phyloP scores from a whole-genome alignment of 2,329 filamentous ascomycete genomes.

The Aspergillus brunneoviolaceus region DNA sequence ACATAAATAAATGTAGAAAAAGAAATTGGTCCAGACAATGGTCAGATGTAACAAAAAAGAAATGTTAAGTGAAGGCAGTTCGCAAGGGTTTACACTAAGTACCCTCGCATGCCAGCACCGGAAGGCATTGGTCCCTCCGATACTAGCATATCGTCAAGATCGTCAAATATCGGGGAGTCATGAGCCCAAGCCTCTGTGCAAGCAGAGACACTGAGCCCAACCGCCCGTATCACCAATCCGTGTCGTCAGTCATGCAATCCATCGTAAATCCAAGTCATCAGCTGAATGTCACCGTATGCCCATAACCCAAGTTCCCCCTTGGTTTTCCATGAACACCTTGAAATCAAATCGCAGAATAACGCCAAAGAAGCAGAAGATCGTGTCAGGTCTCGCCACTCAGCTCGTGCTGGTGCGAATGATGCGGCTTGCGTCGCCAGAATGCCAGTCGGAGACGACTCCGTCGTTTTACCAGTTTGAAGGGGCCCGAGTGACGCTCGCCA shows the following conservation, averaged over 20 bases:
- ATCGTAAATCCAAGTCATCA: slow-evolving; percentile 28
- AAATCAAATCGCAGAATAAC: slow-evolving; percentile 14
- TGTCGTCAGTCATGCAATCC: slow-evolving; percentile 34
- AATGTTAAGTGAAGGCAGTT: slow-evolving; percentile 7
- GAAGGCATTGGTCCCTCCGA: background rate
- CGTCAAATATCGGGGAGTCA: slow-evolving; percentile 2
- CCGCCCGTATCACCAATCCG: slow-evolving; percentile 18
- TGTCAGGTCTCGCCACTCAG: slow-evolving; percentile 35
- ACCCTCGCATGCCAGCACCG: background rate
- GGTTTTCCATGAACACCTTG: slow-evolving; percentile 9
- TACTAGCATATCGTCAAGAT: slow-evolving; percentile 8
- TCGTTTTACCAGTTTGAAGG: slow-evolving; percentile 35
- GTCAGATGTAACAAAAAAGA: background rate
- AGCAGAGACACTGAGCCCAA: background rate
- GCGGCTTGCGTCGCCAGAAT: slow-evolving; percentile 41
- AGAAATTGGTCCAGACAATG: background rate
- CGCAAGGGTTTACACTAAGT: background rate
- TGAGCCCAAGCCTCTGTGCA: background rate
- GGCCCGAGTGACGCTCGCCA: slow-evolving; percentile 17
- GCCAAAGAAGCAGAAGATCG: slow-evolving; percentile 2
- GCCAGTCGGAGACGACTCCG: slow-evolving; percentile 42
- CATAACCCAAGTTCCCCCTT: slow-evolving; percentile 18
- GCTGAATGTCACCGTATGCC: slow-evolving; percentile 26
- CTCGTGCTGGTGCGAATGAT: slow-evolving; percentile 31
- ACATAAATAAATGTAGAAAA: background rate